These are phyloP conservation scores for Acacia concinna DNA, from an alignment of 331 rosid species.

Conservation along the genomic window DNA sequence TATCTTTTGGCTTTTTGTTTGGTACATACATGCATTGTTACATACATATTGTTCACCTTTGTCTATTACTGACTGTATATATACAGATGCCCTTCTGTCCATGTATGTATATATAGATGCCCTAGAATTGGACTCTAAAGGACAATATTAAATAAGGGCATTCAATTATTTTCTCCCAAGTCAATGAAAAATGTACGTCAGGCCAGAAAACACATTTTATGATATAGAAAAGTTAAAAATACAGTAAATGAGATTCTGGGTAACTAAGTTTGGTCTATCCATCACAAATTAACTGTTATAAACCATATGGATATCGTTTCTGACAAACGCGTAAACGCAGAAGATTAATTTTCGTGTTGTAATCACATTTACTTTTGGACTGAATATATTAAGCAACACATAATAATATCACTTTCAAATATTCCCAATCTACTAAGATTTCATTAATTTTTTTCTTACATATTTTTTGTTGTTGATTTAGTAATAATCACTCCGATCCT, in stretches of 20 bases:
- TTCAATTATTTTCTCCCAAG: neutral
- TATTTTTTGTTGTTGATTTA: neutral
- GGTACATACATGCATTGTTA: neutral
- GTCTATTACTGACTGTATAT: no score
- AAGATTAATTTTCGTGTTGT: no score
- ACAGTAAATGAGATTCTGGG: neutral
- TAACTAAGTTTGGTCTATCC: neutral
- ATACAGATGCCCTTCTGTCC: neutral
- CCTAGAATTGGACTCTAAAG: neutral
- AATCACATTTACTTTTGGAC: no score
- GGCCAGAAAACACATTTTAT: neutral
- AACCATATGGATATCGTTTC: neutral
- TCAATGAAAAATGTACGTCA: neutral
- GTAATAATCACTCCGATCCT: no score
- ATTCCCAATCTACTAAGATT: neutral
- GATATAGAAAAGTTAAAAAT: neutral
- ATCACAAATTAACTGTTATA: neutral
- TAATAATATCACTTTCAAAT: neutral
- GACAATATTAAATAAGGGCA: neutral
- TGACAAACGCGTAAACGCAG: no score
- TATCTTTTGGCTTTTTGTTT: neutral
- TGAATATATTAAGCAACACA: neutral
- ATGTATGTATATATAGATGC: neutral
- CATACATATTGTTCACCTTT: neutral
- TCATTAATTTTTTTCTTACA: neutral